phyloP scores from a whole-genome alignment of 2,329 filamentous ascomycete species.

The Talaromyces sp. region DNA sequence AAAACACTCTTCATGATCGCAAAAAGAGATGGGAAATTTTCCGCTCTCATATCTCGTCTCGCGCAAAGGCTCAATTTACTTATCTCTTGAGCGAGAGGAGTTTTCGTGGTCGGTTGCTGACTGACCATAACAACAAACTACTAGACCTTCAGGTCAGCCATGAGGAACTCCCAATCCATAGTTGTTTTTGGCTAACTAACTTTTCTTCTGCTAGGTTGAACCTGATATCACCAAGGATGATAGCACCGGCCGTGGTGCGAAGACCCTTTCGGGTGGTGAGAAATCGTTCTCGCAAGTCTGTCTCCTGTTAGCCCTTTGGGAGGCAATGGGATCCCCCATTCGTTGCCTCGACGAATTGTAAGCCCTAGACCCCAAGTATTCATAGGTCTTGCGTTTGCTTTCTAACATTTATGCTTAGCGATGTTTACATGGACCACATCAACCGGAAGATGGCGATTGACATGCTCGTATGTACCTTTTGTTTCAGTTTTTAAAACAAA shows the following conservation, averaged over 20 bases:
- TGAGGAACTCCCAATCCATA: neutral
- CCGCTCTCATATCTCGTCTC: conserved; percentile 80
- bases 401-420: conserved; percentile 47
- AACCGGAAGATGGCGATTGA: conserved; percentile 91
- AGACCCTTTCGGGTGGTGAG: conserved; percentile 91
- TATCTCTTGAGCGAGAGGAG: conserved; percentile 87
- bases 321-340: conserved; percentile 95
- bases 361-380: conserved; percentile 25
- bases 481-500: neutral
- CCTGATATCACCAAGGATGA: conserved; percentile 70
- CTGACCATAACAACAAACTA: conserved; percentile 74
- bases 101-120: conserved; percentile 78
- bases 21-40: conserved; percentile 78
- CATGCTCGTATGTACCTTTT: conserved; percentile 71
- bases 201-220: conserved; percentile 52
- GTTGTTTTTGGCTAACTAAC: neutral
- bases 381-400: neutral
- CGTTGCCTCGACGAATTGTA: conserved; percentile 93
- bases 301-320: conserved; percentile 89
- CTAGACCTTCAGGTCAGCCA: conserved; percentile 72
- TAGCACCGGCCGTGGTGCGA: conserved; percentile 76
- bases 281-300: conserved; percentile 98
- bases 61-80: conserved; percentile 81
- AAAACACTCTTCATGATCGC: conserved; percentile 67
- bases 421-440: conserved; percentile 98